Evolutionary conservation across 345 rosid species (phyloP), one percentile per base, ranked within the genome.

Genomic region (Linum trigynum): DNA sequence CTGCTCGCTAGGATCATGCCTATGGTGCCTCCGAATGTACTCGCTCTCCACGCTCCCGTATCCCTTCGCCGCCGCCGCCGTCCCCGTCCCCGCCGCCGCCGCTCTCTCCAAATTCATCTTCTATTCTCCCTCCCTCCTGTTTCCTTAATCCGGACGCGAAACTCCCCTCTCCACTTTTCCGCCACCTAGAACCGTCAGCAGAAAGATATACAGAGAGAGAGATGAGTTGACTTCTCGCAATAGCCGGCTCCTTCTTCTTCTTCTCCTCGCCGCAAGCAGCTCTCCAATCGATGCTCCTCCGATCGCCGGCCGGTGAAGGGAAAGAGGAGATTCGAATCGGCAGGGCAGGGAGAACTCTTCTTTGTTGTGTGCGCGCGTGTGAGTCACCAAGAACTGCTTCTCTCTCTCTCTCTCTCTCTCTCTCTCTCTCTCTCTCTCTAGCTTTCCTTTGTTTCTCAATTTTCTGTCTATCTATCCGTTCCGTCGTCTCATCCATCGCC

Each of bases 21-120:
- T 50, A 57, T 64, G 67, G 58, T 64, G 40, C 36, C 67, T 64
- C 58, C 59, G 38, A 11, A 53, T 36, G 59, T 23, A 64, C 66
- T 42, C 36, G 7, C 38, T 55, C 57, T 48, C 66, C 39, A 45
- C 39, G 7, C 6, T 6, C 62, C 62, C 39, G 7, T 23, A 62
- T 2, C 45, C 48, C 11, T 14, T 62, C 32, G 45, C 42, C 50
- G 50, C 16, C 48, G 45, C 12, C 53, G 53, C 50, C 6, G 50
- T 11, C 6, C 3, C 50, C 6, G 50, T 15, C 14, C 53, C 50
- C 6, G 50, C 50, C 6, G 50, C 53, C 14, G 14, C 53, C 9
- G 16, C 3, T 57, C 61, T 57, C 9, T 35, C 60, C 37, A 1
- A 4, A 16, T 57, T 57, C 60, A 16, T 57, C 60, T 57, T 57